These are phyloP conservation scores for Hondaea fermentalgiana DNA, from an alignment of 108 stramenopile genomes.

Conservation along the genomic window DNA sequence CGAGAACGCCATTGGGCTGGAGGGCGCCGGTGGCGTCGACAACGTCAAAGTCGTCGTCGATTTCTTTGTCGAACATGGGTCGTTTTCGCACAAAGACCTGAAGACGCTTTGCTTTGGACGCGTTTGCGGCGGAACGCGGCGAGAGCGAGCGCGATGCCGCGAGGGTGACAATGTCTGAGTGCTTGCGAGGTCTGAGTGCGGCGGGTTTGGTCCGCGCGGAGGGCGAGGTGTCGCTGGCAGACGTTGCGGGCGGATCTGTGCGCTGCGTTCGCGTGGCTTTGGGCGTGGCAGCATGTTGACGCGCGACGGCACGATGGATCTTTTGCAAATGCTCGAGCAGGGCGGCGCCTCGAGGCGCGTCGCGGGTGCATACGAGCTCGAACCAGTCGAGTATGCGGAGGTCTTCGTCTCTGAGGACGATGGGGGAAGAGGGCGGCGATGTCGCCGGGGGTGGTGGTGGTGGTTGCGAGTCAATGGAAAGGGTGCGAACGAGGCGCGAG, in stretches of 20 bases:
- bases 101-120: slow-evolving; percentile 27
- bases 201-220: not conserved
- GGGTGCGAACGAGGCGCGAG: not conserved
- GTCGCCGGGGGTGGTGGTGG: not conserved
- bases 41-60: slow-evolving; percentile 46
- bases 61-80: slow-evolving; percentile 55
- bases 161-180: not conserved
- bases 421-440: not conserved
- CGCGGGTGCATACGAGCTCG: not conserved
- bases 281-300: not conserved
- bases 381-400: not conserved
- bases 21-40: slow-evolving; percentile 30
- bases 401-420: not conserved
- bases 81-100: slow-evolving; percentile 52
- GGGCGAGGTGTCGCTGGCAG: not conserved
- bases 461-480: not conserved
- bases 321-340: not conserved
- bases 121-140: not conserved
- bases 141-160: not conserved
- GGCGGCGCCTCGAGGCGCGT: not conserved
- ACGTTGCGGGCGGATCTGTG: no score
- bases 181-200: not conserved
- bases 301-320: not conserved
- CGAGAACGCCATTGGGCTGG: slow-evolving; percentile 21
- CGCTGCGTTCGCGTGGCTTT: not conserved